Conservation (phyloP, 2,329 filamentous ascomycete genomes). For the Pyricularia grisea region DNA sequence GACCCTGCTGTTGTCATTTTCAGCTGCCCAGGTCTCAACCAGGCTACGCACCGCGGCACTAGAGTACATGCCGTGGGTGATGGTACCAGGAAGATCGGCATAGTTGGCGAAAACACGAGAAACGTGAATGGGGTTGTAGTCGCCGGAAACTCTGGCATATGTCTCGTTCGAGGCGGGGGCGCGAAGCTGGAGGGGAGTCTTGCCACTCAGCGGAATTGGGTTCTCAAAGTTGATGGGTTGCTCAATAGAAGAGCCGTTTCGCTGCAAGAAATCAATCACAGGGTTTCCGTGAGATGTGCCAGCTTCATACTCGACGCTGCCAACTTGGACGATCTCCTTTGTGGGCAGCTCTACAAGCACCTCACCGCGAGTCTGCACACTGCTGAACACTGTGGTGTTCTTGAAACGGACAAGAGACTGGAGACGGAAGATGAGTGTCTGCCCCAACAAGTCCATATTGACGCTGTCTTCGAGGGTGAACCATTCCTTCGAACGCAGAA, state of each 20-base stretch:
- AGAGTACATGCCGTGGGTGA: conserved; percentile 99
- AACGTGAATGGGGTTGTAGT: conserved; percentile 98
- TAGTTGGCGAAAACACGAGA: conserved; percentile 95
- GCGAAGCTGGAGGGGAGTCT: conserved; percentile 77
- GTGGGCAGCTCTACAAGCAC: conserved; percentile 90
- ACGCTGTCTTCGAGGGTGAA: conserved; percentile 67
- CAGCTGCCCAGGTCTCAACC: conserved; percentile 97
- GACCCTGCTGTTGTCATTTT: conserved; percentile 96
- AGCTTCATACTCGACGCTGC: conserved; percentile 92
- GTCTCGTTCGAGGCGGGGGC: conserved; percentile 96
- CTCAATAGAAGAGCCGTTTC: conserved; percentile 85
- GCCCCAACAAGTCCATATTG: conserved; percentile 78
- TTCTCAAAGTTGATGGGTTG: conserved; percentile 98
- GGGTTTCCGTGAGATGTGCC: conserved; percentile 91
- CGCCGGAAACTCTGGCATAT: conserved; percentile 92
- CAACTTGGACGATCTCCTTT: conserved; percentile 95
- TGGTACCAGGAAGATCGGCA: conserved; percentile 90
- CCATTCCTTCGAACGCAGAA: conserved; percentile 96
- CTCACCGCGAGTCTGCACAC: conserved; percentile 83
- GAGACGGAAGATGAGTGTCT: conserved; percentile 93
- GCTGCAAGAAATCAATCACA: conserved; percentile 89
- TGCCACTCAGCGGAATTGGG: conserved; percentile 88
- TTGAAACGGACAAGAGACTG: conserved; percentile 89
- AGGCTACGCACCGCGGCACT: conserved; percentile 92
- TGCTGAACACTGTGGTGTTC: conserved; percentile 86